A percentile compares a stretch with the other conserved stretches of the same genome.
Evolutionary conservation across 495 filamentous ascomycete genomes (phyloP).

Genomic region (Penicillium goetzii): DNA sequence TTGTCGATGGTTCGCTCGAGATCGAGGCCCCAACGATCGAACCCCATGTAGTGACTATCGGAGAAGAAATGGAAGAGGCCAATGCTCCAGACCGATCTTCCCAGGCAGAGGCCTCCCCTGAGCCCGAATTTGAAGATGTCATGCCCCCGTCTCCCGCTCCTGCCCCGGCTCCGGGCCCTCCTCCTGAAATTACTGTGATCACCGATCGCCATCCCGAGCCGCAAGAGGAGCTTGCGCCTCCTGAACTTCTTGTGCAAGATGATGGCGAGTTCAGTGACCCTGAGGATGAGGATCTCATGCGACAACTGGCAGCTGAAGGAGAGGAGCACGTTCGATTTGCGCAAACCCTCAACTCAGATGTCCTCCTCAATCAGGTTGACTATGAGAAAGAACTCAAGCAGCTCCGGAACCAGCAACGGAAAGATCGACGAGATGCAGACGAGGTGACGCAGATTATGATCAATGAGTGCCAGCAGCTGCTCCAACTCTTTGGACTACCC

Average conservation of each 20-base stretch:
- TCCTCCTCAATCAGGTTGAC: constrained; percentile 60
- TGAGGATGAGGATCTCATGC: constrained; percentile 87
- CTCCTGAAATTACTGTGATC: constrained; percentile 15
- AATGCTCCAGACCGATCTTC: constrained; percentile 1
- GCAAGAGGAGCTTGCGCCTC: constrained; percentile 29
- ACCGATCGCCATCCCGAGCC: constrained; percentile 18
- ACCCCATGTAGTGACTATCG: background rate
- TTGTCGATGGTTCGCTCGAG: constrained; percentile 11
- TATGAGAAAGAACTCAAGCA: constrained; percentile 87
- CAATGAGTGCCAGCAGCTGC: constrained; percentile 87
- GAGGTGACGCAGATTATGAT: constrained; percentile 96
- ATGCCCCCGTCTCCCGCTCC: constrained; percentile 11
- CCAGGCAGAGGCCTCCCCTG: constrained; percentile 41
- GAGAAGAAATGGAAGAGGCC: background rate
- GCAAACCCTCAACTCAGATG: constrained; percentile 73
- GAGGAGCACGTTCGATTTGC: constrained; percentile 94
- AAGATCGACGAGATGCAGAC: constrained; percentile 92
- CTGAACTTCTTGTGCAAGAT: constrained; percentile 40
- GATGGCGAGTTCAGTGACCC: constrained; percentile 72
- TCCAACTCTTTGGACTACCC: constrained; percentile 87
- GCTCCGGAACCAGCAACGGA: constrained; percentile 89
- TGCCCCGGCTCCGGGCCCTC: constrained; percentile 5
- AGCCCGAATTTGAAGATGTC: constrained; percentile 60
- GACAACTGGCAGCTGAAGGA: constrained; percentile 81
- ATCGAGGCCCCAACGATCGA: background rate